Evolutionary conservation across 768 basidiomycete genomes (phyloP), one percentile per base, ranked within the genome.

Genomic region (Leccinum disarticulatum): DNA sequence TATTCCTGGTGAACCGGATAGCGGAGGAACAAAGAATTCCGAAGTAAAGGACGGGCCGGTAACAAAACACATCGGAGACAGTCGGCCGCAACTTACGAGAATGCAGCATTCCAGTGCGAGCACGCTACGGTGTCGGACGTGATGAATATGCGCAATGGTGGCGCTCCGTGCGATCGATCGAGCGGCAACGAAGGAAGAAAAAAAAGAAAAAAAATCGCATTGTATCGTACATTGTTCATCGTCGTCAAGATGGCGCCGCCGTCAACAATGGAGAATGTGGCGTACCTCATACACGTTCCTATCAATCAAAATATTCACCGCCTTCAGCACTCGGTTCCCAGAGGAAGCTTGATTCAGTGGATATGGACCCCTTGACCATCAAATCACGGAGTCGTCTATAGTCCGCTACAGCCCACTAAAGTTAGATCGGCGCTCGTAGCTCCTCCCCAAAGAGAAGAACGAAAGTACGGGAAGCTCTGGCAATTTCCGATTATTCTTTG

Each of bases 371-470:
- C 31, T 47, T 61, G 48, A 22, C 10, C 43, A 13, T 56, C 53
- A 15, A 46, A 51, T 64, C 61, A 53, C 62, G 65, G 67, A 67
- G 69, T 69, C 56, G 25, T 14, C 62, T 64, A 59, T 48, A 22
- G 50, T 33, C 60, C 59, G 35, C 35, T 56, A 53, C 61, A 65
- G 67, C 61, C 30, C 56, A 58, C 59, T 52, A 10, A 38, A n/a
- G 14, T 59, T 28, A 65, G 70, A 70, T 72, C 68, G 54, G 65
- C 63, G 55, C 49, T 61, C 31, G 58, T 57, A 60, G 61, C 62
- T 64, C 66, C 67, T 51, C 60, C 28, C 28, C 56, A 35, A 14
- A 47, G 27, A 66, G 30, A 46, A 46, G 43, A 43, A 51, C 53
- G 11, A 35, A 58, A 58, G 48, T 48, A 63, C 31, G 57, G 51